Evolutionary conservation across 1,284 basidiomycete species (phyloP), one percentile per base, ranked within the genome.

Genomic region (Ustilago shanxiensis): DNA sequence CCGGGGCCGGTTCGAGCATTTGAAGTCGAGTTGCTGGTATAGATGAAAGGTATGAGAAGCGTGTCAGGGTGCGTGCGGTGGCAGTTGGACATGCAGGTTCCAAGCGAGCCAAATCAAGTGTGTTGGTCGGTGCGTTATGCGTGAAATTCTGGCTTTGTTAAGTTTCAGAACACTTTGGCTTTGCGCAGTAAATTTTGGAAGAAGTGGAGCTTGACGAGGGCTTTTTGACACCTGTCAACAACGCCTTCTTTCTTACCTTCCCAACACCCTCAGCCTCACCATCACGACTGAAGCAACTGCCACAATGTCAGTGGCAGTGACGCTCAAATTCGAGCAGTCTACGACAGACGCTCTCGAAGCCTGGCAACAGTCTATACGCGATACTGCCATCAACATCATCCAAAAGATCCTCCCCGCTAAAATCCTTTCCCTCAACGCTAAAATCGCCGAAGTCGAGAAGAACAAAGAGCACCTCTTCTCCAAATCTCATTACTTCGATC

Each of bases 401-500:
- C 76, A 78, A 50, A 66, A 60, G 37, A 78, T 59, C 4, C 66
- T 78, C 0, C 76, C 76, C 9, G 59, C 55, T n/a, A 78, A 74
- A 53, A 69, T 78, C 57, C 72, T 78, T 31, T 53, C 61, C 31
- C 67, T 78, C 60, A 78, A 74, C 54, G 60, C 51, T 13, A 71
- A 64, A 39, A 62, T 78, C 20, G 65, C 56, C 31, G 31, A 69
- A 18, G 44, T 75, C 39, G 60, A 72, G 18, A 35, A 31, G 44
- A 45, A 74, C 44, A 63, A 72, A 53, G 55, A 55, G 5, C 61
- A 62, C 33, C 52, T 78, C 26, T 65, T 75, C 37, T 72, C 67
- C 20, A 74, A 66, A 31, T 20, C 52, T 24, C 50, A 47, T 39
- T 78, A 78, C 66, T 66, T 74, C 37, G 66, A 71, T 3, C 65